Evolutionary conservation across 78 protist genomes (phyloP).

Genomic region (Dictyostelium purpureum): DNA sequence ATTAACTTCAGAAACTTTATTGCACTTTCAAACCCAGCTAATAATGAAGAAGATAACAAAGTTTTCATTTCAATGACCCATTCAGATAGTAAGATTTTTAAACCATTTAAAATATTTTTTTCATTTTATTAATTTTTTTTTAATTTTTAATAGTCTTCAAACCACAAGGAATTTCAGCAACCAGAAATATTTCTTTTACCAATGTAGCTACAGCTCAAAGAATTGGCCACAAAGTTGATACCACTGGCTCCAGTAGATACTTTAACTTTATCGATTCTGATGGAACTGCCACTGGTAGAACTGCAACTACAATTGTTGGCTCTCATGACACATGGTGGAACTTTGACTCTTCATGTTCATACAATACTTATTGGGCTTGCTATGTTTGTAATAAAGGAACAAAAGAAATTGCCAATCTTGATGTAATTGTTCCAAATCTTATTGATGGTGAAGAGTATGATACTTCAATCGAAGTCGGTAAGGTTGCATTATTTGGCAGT

Average conservation of each 20-base stretch:
- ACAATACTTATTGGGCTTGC: not conserved
- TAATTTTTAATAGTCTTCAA: too few relatives aligned
- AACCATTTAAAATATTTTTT: too few relatives aligned
- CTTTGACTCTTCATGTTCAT: slow-evolving; percentile 6
- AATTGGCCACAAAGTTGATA: slow-evolving; percentile 33
- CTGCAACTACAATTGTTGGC: slow-evolving; percentile 4
- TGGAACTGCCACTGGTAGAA: not conserved
- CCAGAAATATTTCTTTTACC: slow-evolving; percentile 4
- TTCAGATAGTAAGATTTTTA: slow-evolving; percentile 56
- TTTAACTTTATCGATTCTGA: slow-evolving; percentile 74
- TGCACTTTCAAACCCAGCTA: not conserved
- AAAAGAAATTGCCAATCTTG: not conserved
- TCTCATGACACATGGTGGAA: slow-evolving; percentile 74
- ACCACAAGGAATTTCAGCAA: slow-evolving; percentile 76
- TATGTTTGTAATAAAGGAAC: slow-evolving; percentile 23
- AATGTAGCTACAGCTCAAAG: not conserved
- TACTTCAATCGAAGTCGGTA: not conserved
- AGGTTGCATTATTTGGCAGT: not conserved
- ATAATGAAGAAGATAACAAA: slow-evolving; percentile 26
- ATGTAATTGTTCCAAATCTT: not conserved
- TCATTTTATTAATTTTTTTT: too few relatives aligned
- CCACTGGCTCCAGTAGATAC: slow-evolving; percentile 49
- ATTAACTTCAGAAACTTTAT: slow-evolving; percentile 54
- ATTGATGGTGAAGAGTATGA: not conserved
- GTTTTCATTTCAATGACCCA: slow-evolving; percentile 81